Evolutionary conservation across 2,329 filamentous ascomycete species (phyloP), one percentile per base, ranked within the genome.

Genomic region (Penicillium decumbens): DNA sequence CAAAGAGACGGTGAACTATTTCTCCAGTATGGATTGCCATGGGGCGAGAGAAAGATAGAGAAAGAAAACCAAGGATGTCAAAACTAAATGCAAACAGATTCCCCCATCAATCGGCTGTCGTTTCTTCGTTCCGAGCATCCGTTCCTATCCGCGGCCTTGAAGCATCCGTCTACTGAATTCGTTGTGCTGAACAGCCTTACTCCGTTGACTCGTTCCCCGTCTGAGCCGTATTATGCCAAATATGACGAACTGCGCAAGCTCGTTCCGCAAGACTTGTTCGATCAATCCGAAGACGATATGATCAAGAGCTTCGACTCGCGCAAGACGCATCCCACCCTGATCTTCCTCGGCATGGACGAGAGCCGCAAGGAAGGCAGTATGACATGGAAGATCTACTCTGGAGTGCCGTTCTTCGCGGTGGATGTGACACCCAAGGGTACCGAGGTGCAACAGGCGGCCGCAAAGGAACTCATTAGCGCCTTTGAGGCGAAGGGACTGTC

Each of bases 341-440:
- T 97, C 45, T 96, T 97, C 66, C 74, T 97, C 25, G 92, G 92
- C 0, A 71, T 96, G 41, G 83, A 95, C 58, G 89, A 95, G 66
- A 72, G 69, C 41, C 69, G 68, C 24, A 74, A 75, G 42, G 69
- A 77, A 30, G 63, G 60, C 40, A 65, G 60, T 15, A 54, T 75
- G 45, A 51, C 64, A 3, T 71, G 67, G 62, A 82, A 82, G 41
- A 76, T 77, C 45, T 95, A 95, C 66, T 80, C 77, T 29, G 93
- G 92, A 3, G 78, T 80, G 42, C 91, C 93, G 1, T 95, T 84
- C 72, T 98, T 97, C 66, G 92, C 91, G 1, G 70, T 98, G 10
- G 93, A 97, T 66, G 80, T 95, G 18, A 95, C 91, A 3, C 86
- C 89, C 0, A 82, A 79, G 54, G 84, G 80, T 1, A 75, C 75